Evolutionary conservation across 805 yeast species (phyloP), one percentile per base, ranked within the genome.

Genomic region (Ogataea trehalophila): DNA sequence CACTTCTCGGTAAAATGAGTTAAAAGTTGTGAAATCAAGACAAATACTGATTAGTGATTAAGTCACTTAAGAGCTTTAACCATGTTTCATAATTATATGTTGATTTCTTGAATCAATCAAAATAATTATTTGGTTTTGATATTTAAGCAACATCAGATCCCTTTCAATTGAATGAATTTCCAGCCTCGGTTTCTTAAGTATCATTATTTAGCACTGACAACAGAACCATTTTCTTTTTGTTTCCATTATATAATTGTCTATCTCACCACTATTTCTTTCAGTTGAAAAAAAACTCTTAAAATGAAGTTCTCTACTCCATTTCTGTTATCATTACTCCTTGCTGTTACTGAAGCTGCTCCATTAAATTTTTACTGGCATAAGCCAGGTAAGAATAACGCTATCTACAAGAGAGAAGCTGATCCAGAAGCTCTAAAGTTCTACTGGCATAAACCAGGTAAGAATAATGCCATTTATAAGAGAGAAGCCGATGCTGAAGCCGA

Each of bases 321-420:
- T 31, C 40, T 44, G 22, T 42, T 48, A 20, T 43, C 51, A 7
- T 41, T 52, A 37, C 26, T 51, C 34, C 17, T 42, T 33, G 40
- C 47, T 34, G 46, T 36, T 33, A 33, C 49, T 8, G 33, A 45
- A 15, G 49, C 59, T 42, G 54, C 51, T 33, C 56, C 59, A 26
- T 11, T 31, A 16, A 20, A 29, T n/a, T 39, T 33, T 2, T 7
- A 34, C 11, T 50, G 51, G 51, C 47, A 47, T 42, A 44, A 47
- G 26, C 14, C 38, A 7, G 38, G 35, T 37, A 43, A 33, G 33
- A 49, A 45, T 37, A 44, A 48, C 13, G 52, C 52, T n/a, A 31
- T 54, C 26, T 42, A 26, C 37, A 52, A 54, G 49, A 52, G 56
- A 41, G 55, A 50, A 20, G 63, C 63, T 14, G 49, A 41, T 18